phyloP scores from a whole-genome alignment of 352 stramenopile genomes.

The Globisporangium canariense region DNA sequence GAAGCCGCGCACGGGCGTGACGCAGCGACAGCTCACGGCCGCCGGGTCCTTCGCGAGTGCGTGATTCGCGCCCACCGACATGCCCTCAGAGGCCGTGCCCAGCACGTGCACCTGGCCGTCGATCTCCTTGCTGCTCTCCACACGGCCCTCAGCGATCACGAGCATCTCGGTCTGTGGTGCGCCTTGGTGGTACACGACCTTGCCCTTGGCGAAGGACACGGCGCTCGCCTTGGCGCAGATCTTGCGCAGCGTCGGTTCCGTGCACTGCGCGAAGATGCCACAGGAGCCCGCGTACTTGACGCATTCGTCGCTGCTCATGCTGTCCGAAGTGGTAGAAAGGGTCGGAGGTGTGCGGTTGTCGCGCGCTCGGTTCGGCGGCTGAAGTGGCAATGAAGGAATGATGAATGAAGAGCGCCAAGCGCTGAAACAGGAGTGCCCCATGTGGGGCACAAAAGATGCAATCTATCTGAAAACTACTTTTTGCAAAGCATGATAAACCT shows the following conservation, averaged over 20 bases:
- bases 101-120: slow-evolving; percentile 81
- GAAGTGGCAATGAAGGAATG: slow-evolving; percentile 16
- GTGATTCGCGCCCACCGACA: slow-evolving; percentile 77
- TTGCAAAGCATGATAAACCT: no score
- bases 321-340: background rate
- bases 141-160: slow-evolving; percentile 56
- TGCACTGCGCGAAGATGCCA: slow-evolving; percentile 83
- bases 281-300: slow-evolving; percentile 53
- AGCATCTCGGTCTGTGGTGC: slow-evolving; percentile 80
- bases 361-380: slow-evolving; percentile 3
- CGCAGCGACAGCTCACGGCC: slow-evolving; percentile 72
- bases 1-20: slow-evolving; percentile 80
- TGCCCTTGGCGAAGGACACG: slow-evolving; percentile 70
- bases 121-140: slow-evolving; percentile 80
- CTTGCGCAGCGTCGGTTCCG: slow-evolving; percentile 72
- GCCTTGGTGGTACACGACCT: slow-evolving; percentile 78
- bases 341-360: slow-evolving; percentile 3
- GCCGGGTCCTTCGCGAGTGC: slow-evolving; percentile 73
- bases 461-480: no score
- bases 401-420: slow-evolving; percentile 8
- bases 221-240: slow-evolving; percentile 62
- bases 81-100: slow-evolving; percentile 40
- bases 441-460: no score
- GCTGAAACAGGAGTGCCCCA: no score
- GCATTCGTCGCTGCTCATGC: slow-evolving; percentile 58